These are phyloP conservation scores for Anthracocystis panici-leucophaei DNA, from an alignment of 1,284 basidiomycete genomes.

Conservation along the genomic window DNA sequence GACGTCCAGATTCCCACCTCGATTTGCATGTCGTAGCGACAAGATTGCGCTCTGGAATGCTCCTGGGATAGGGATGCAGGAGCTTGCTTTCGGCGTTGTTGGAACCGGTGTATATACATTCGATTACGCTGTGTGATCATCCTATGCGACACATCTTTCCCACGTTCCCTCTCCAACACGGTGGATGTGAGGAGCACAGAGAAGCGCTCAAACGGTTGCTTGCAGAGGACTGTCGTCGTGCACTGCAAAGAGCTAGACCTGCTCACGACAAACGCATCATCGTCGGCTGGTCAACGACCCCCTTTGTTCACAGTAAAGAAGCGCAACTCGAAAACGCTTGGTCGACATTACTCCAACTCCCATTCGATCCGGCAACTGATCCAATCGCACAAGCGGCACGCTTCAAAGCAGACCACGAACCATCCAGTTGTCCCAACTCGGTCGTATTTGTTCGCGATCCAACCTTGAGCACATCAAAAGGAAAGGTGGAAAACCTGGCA, in stretches of 20 bases:
- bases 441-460: slow-evolving; percentile 13
- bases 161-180: slow-evolving; percentile 7
- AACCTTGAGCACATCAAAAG: neutral
- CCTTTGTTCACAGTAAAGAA: slow-evolving; percentile 29
- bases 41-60: slow-evolving; percentile 56
- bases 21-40: slow-evolving; percentile 55
- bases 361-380: neutral
- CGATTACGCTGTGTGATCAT: slow-evolving; percentile 39
- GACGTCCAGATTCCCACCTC: slow-evolving; percentile 55
- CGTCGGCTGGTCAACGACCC: slow-evolving; percentile 11
- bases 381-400: neutral
- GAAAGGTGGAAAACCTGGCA: slow-evolving; percentile 31
- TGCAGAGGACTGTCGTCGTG: slow-evolving; percentile 16
- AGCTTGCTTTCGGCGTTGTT: slow-evolving; percentile 40
- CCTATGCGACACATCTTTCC: slow-evolving; percentile 36
- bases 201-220: slow-evolving; percentile 18
- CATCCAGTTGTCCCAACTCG: slow-evolving; percentile 29
- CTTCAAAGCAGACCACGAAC: slow-evolving; percentile 13
- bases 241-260: slow-evolving; percentile 6
- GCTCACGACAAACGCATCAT: neutral
- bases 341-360: slow-evolving; percentile 7
- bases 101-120: slow-evolving; percentile 36
- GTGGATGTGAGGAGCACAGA: slow-evolving; percentile 3
- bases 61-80: slow-evolving; percentile 44
- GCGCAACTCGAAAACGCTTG: slow-evolving; percentile 14